Base-by-base conservation (phyloP, 352 stramenopile genomes). In the Plasmopara viticola region DNA sequence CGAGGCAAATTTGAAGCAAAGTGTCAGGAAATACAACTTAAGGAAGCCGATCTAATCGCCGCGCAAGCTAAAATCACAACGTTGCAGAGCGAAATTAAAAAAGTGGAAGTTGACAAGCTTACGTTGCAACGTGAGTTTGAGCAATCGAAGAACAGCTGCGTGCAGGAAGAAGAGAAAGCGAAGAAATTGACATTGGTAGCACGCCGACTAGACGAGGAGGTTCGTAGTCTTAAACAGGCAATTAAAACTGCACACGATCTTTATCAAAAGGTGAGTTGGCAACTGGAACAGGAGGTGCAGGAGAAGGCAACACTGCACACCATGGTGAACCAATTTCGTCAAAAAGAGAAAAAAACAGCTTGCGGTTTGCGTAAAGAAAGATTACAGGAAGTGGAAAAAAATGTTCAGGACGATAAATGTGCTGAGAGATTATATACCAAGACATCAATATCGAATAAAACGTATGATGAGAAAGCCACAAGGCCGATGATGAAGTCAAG, bases 201-300 rank as follows among this genome's bases (percentile, higher is more conserved):
- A 7, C 63, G 66, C 17, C 69, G 60, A 18, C 72, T 83, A 37
- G 66, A 78, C 30, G 71, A 81, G n/a, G 76, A 87, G n/a, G 44
- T 83, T n/a, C 61, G 64, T 4, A 66, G 78, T 17, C 57, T 90
- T 1, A 76, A 71, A 29, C 76, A 86, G 44, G 64, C 72, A 0
- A 66, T 77, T 2, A 77, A 74, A 42, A 67, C 67, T n/a, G 76
- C 74, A 8, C 76, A 90, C 37, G 74, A 84, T 6, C 48, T 81
- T 31, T 79, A 84, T 35, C 70, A 86, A 53, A 68, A 78, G 15
- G 57, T 72, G 28, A 72, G 58, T n/a, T 66, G 58, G 62, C 73
- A 82, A 48, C 58, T 87, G 31, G 76, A 87, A 50, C 67, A 70
- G 20, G 76, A 84, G 40, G 51, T 82, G 14, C 46, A 62, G 17